These are phyloP conservation scores for Mycena albidolilacea DNA, from an alignment of 768 basidiomycete genomes.

Conservation along the genomic window DNA sequence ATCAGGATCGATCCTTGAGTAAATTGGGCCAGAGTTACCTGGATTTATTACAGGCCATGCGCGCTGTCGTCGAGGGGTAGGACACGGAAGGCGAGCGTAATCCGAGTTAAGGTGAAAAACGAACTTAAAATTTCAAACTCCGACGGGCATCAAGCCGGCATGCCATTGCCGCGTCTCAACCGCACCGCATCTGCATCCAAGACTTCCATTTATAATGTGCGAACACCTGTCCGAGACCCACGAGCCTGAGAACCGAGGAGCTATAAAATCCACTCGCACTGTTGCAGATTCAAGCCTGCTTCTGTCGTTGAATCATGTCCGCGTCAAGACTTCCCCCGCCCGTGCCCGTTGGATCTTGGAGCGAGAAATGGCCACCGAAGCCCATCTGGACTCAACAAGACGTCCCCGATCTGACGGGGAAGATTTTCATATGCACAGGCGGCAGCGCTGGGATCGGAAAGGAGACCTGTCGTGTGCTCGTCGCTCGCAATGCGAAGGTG, in stretches of 20 bases:
- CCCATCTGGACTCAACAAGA: constrained; percentile 47
- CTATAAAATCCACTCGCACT: not conserved
- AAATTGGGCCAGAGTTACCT: too few species aligned
- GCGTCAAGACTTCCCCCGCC: constrained; percentile 36
- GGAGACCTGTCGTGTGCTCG: constrained; percentile 46
- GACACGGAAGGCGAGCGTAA: too few species aligned
- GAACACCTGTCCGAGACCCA: not conserved
- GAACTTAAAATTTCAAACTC: too few species aligned
- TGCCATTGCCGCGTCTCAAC: too few species aligned
- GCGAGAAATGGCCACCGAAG: constrained; percentile 45
- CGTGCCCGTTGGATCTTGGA: constrained; percentile 35
- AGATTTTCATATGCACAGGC: constrained; percentile 54
- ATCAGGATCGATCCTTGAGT: too few species aligned
- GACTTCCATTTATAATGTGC: too few species aligned
- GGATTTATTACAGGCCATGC: too few species aligned
- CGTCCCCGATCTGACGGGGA: constrained; percentile 52
- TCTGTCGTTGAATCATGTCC: not conserved
- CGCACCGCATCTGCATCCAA: too few species aligned
- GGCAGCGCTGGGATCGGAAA: constrained; percentile 41
- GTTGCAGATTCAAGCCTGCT: not conserved
- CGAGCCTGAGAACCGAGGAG: not conserved
- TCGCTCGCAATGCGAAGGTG: constrained; percentile 63
- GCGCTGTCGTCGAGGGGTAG: too few species aligned
- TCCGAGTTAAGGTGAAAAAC: too few species aligned
- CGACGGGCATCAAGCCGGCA: too few species aligned